These are phyloP conservation scores for Penicillium chermesinum DNA, from an alignment of 495 filamentous ascomycete species.

Conservation along the genomic window DNA sequence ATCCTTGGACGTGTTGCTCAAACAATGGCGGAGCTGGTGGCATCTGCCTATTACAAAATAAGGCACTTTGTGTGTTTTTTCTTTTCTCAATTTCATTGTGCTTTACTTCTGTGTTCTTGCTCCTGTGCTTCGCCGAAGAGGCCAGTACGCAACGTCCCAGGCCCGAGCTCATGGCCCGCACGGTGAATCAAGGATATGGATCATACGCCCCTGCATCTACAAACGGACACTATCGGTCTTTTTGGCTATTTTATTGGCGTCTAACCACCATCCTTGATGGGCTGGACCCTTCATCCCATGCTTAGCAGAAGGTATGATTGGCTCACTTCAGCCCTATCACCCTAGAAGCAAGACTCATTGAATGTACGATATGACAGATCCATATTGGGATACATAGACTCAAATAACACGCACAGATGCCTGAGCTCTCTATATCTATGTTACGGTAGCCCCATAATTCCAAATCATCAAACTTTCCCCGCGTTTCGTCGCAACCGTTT, in stretches of 20 bases:
- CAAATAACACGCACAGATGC: neutral
- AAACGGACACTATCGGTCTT: neutral
- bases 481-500: neutral
- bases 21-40: too few relatives aligned
- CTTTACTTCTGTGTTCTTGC: too few relatives aligned
- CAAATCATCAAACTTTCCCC: slow-evolving; percentile 17
- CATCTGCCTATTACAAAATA: too few relatives aligned
- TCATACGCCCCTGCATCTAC: neutral
- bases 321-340: neutral
- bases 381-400: neutral
- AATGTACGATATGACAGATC: neutral
- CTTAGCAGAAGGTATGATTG: neutral
- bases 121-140: too few relatives aligned
- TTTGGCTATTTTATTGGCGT: neutral
- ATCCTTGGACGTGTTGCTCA: too few relatives aligned
- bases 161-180: too few relatives aligned
- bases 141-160: too few relatives aligned
- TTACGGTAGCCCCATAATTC: slow-evolving; percentile 5
- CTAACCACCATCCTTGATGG: neutral
- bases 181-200: too few relatives aligned
- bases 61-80: too few relatives aligned
- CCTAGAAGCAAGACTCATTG: neutral
- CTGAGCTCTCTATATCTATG: neutral
- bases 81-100: too few relatives aligned
- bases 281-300: neutral